Conservation (phyloP, 2,329 filamentous ascomycete genomes). For the Trichophyton rubrum region DNA sequence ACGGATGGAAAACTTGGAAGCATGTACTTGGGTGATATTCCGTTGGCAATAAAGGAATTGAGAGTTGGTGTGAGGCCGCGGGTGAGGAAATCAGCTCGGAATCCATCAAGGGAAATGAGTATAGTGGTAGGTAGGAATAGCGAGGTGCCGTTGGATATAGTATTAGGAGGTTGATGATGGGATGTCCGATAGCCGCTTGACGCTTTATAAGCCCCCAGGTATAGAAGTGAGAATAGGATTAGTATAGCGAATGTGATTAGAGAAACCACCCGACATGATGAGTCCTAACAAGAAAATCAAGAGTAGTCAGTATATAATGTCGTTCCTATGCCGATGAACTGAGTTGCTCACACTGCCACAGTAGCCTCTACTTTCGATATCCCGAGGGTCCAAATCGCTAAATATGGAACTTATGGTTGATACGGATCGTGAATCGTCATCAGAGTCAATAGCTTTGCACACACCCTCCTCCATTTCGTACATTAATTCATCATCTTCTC, state of each 20-base stretch:
- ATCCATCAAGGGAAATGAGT: constrained; percentile 86
- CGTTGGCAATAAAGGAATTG: constrained; percentile 63
- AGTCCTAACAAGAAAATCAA: constrained; percentile 12
- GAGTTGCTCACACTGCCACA: constrained; percentile 6
- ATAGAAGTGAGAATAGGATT: constrained; percentile 42
- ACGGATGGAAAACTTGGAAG: constrained; percentile 87
- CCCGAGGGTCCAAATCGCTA: constrained; percentile 40
- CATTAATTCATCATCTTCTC: constrained; percentile 66
- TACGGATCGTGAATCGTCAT: constrained; percentile 51
- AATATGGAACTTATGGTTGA: constrained; percentile 34
- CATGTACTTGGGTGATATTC: constrained; percentile 88
- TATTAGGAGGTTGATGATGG: constrained; percentile 14
- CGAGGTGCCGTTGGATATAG: constrained; percentile 67
- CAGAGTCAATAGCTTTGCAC: constrained; percentile 33
- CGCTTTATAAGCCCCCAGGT: constrained; percentile 46
- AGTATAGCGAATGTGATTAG: constrained; percentile 36
- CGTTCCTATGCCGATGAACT: neutral
- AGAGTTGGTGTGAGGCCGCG: constrained; percentile 73
- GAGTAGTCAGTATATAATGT: neutral
- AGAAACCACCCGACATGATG: constrained; percentile 20
- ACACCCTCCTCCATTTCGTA: constrained; percentile 81
- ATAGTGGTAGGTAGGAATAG: constrained; percentile 86
- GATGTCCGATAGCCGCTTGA: constrained; percentile 29
- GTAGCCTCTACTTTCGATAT: constrained; percentile 22
- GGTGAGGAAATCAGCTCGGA: constrained; percentile 83